These are phyloP conservation scores for Aspergillus heteromorphus DNA, from an alignment of 495 filamentous ascomycete genomes.

Conservation along the genomic window DNA sequence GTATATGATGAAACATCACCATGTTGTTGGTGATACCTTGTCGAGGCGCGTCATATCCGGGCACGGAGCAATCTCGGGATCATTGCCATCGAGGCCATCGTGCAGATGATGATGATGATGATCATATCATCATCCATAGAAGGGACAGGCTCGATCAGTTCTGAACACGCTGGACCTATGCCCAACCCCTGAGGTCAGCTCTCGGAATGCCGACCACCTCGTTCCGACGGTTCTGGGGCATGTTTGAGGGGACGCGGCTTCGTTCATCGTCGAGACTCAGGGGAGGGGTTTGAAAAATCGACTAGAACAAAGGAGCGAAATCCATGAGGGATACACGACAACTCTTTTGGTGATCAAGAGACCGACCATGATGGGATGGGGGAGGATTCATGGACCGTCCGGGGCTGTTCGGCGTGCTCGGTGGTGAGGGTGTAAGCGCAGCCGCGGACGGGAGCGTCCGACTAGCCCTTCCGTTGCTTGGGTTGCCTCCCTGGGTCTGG, in stretches of 20 bases:
- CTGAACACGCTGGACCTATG: neutral
- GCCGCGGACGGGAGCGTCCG: constrained; percentile 19
- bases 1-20: neutral
- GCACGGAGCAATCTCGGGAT: neutral
- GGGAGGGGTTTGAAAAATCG: neutral
- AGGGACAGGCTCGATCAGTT: neutral
- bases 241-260: neutral
- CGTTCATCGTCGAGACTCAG: neutral
- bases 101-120: too few species aligned
- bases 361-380: neutral
- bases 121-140: neutral
- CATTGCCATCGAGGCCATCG: neutral
- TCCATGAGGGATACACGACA: neutral
- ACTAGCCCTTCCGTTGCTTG: constrained; percentile 16
- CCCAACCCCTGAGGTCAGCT: neutral
- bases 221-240: neutral
- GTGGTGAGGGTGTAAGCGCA: constrained; percentile 21
- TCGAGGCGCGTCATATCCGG: neutral
- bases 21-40: neutral
- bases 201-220: neutral
- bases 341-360: neutral
- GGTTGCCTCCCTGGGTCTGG: constrained; percentile 5
- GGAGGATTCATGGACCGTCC: neutral
- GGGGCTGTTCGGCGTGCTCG: neutral
- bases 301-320: neutral